phyloP scores from a whole-genome alignment of 1,284 basidiomycete genomes.

The Cutaneotrichosporon daszewskae region DNA sequence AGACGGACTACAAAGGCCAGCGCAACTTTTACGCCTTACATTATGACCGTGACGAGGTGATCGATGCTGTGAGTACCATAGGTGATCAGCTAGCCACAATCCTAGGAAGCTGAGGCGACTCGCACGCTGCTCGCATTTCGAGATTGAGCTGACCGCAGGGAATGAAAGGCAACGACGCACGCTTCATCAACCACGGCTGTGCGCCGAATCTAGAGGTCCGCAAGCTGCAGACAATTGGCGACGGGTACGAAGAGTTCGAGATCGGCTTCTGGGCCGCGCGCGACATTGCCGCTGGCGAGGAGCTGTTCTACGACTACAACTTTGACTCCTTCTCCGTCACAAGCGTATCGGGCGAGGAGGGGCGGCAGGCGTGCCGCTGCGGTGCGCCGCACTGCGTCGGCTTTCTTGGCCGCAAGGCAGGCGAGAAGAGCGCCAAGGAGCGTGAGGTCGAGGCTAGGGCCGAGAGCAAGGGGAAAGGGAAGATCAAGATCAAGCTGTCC shows the following conservation, averaged over 20 bases:
- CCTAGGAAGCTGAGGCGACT: too few species aligned
- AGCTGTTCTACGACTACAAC: conserved; percentile 49
- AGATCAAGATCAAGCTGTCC: background rate
- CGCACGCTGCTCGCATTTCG: too few species aligned
- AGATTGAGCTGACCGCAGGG: conserved; percentile 40
- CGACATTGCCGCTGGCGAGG: conserved; percentile 48
- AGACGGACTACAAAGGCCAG: conserved; percentile 34
- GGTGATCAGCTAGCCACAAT: background rate
- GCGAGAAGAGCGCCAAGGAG: conserved; percentile 28
- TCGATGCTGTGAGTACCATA: conserved; percentile 43
- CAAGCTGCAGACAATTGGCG: conserved; percentile 41
- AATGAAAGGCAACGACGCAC: conserved; percentile 47
- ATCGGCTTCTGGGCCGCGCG: conserved; percentile 47
- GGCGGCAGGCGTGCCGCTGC: conserved; percentile 43
- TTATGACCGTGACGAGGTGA: conserved; percentile 50
- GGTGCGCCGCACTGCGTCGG: conserved; percentile 45
- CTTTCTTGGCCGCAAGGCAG: conserved; percentile 39
- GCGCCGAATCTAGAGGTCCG: conserved; percentile 47
- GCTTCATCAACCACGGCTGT: conserved; percentile 52
- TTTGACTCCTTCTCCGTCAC: conserved; percentile 38
- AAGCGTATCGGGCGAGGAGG: conserved; percentile 20
- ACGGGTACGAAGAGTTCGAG: conserved; percentile 49
- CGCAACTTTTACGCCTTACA: conserved; percentile 50
- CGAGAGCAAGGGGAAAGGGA: background rate
- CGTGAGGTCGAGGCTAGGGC: conserved; percentile 12